A percentile compares a stretch with the other conserved stretches of the same genome.
Evolutionary conservation across 768 basidiomycete species (phyloP).

Genomic region (Phylloporus rhodoxanthus): DNA sequence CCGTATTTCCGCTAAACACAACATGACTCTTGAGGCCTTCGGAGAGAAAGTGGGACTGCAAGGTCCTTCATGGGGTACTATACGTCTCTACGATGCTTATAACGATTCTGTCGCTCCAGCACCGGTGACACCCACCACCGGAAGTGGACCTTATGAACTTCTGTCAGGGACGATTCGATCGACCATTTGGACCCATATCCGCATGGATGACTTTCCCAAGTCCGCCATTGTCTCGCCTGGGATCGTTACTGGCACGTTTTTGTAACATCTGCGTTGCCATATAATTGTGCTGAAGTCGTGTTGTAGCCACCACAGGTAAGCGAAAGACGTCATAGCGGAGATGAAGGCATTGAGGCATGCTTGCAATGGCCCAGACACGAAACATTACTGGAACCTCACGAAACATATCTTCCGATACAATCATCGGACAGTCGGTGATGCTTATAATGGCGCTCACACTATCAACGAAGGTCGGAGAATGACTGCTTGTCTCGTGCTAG

Average conservation of each 20-base stretch:
- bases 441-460: constrained; percentile 34
- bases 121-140: constrained; percentile 36
- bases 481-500: neutral
- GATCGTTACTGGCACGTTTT: constrained; percentile 14
- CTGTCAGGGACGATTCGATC: constrained; percentile 42
- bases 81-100: constrained; percentile 36
- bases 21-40: constrained; percentile 39
- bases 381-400: constrained; percentile 42
- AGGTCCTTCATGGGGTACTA: constrained; percentile 30
- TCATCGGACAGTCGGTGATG: constrained; percentile 25
- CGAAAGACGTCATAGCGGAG: constrained; percentile 13
- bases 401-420: constrained; percentile 43
- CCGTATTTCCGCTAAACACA: constrained; percentile 29
- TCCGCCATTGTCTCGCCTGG: constrained; percentile 36
- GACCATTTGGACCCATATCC: constrained; percentile 30
- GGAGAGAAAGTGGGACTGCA: constrained; percentile 27
- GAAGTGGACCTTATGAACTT: constrained; percentile 35
- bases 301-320: constrained; percentile 22
- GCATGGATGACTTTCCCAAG: constrained; percentile 18
- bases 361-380: constrained; percentile 32
- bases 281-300: constrained; percentile 2
- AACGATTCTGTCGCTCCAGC: constrained; percentile 34
- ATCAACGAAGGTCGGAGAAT: constrained; percentile 22
- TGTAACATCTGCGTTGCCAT: neutral
- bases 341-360: constrained; percentile 16